Evolutionary conservation across 1,139 yeast genomes (phyloP), one percentile per base, ranked within the genome.

Genomic region (Citeromyces hawaiiensis): DNA sequence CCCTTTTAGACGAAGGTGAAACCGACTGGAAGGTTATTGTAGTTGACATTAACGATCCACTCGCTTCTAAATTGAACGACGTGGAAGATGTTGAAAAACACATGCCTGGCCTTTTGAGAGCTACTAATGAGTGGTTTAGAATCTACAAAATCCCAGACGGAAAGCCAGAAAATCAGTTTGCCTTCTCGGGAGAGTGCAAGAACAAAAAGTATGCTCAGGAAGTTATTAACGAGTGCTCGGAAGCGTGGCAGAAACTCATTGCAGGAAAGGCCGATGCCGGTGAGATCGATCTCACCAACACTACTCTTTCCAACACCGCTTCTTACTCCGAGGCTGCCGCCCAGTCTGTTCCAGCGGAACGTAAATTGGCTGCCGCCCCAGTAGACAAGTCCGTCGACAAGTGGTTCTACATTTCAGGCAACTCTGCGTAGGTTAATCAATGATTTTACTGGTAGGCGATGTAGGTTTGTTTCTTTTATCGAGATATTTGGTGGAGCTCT

Each of bases 361-460:
- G 76, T 53, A 75, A 82, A 47, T 64, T 68, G 50, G 71, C 87
- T 46, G 88, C 93, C 57, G 96, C 94, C 48, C 94, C 96, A 63
- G 85, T 91, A 61, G 98, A 91, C 70, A 78, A 85, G 65, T 86
- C 96, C 43, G 69, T 91, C 60, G 97, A 91, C 76, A 91, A 91
- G 72, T 91, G 98, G 98, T 91, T 91, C 76, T 91, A 78, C 76
- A 91, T 91, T 62, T 85, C 97, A 48, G 96, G 96, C 65, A 82
- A 68, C 44, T 66, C 76, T 46, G 77, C 77, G 53, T 75, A 64
- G 58, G 35, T 29, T 18, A n/a, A n/a, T n/a, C n/a, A n/a, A n/a
- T n/a, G n/a, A n/a, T n/a, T n/a, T n/a, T n/a, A n/a, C n/a, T n/a
- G n/a, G n/a, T n/a, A n/a, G n/a, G n/a, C n/a, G n/a, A n/a, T n/a